phyloP scores from a whole-genome alignment of 768 basidiomycete genomes.

The Amanita rubescens region DNA sequence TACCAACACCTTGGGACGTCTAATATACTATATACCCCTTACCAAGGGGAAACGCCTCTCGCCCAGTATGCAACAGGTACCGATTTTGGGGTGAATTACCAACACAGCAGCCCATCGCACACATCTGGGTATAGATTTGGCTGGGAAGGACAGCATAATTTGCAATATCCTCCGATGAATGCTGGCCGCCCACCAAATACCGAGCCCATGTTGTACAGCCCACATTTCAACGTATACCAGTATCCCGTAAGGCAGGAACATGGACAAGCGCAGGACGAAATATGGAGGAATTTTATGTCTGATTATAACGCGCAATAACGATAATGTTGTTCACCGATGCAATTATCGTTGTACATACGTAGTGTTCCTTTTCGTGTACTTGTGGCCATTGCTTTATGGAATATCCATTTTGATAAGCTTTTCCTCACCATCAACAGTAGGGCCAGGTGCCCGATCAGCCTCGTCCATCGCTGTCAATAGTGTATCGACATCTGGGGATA shows the following conservation, averaged over 20 bases:
- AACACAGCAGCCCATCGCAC: not conserved
- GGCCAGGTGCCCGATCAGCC: slow-evolving; percentile 29
- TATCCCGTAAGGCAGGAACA: slow-evolving; percentile 13
- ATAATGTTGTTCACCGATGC: not conserved
- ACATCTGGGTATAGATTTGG: not conserved
- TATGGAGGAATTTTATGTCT: slow-evolving; percentile 31
- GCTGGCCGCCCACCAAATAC: not conserved
- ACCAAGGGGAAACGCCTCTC: not conserved
- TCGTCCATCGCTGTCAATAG: slow-evolving; percentile 61
- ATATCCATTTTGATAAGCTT: slow-evolving; percentile 50
- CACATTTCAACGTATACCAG: not conserved
- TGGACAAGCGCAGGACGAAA: slow-evolving; percentile 27
- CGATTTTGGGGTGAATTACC: not conserved
- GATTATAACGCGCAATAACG: slow-evolving; percentile 18
- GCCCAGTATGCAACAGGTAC: not conserved
- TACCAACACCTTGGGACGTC: not conserved
- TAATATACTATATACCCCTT: not conserved
- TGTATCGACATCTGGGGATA: slow-evolving; percentile 76
- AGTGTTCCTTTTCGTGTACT: not conserved
- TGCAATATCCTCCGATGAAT: not conserved
- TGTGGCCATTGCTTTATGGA: slow-evolving; percentile 2
- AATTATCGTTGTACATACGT: not conserved
- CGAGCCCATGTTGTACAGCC: not conserved
- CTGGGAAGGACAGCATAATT: not conserved
- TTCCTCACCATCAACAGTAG: slow-evolving; percentile 33